phyloP scores from a whole-genome alignment of 345 rosid genomes.

The Citrus sp. region DNA sequence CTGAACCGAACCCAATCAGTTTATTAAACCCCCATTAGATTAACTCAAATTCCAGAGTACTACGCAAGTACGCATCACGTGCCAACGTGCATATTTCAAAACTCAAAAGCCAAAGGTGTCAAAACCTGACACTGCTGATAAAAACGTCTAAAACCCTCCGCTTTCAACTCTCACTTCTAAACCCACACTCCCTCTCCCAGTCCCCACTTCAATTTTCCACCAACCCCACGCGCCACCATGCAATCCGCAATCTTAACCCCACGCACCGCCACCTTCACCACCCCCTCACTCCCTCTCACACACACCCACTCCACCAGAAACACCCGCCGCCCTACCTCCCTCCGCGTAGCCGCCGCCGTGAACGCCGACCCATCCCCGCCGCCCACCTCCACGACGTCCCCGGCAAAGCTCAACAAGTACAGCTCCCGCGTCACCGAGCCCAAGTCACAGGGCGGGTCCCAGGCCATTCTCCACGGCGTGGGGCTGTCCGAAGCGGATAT shows the following conservation, averaged over 20 bases:
- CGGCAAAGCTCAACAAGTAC: slow-evolving; percentile 68
- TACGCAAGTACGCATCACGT: no score
- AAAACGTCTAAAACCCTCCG: background rate
- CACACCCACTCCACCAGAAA: background rate
- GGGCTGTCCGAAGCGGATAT: slow-evolving; percentile 85
- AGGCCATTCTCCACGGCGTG: slow-evolving; percentile 88
- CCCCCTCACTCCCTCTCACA: slow-evolving; percentile 11
- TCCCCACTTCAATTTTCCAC: background rate
- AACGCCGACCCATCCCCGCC: slow-evolving; percentile 34
- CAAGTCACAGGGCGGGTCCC: slow-evolving; percentile 97
- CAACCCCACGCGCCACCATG: slow-evolving; percentile 37
- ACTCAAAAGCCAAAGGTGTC: no score
- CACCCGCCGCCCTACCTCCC: slow-evolving; percentile 4
- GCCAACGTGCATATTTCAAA: no score
- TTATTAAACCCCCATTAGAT: no score
- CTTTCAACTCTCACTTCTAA: background rate
- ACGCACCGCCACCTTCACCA: slow-evolving; percentile 29
- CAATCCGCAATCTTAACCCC: slow-evolving; percentile 45
- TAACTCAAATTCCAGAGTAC: no score
- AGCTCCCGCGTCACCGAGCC: slow-evolving; percentile 87
- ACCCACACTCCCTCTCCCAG: no score
- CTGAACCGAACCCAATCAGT: no score
- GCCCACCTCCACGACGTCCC: slow-evolving; percentile 8
- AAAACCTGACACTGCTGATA: background rate
- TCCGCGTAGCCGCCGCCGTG: slow-evolving; percentile 25